Base-by-base conservation (phyloP, 108 stramenopile genomes). In the Skeletonema tropicum region DNA sequence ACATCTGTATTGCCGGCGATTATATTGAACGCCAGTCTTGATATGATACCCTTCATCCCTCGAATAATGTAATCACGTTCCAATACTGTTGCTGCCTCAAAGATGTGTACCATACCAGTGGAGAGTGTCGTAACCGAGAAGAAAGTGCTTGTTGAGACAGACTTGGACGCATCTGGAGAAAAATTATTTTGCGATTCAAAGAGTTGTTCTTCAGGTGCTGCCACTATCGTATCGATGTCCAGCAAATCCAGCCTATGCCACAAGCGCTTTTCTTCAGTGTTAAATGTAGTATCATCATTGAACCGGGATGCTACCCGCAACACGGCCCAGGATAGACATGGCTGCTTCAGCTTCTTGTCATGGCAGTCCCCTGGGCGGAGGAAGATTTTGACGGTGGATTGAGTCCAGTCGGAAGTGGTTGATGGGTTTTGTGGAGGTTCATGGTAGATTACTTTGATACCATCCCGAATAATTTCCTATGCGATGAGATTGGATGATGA, bases 71-170 rank as follows among this genome's bases (percentile, higher is more conserved):
- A 74, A 74, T 89, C 85, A 12, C 86, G 63, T 21, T 82, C 79
- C 19, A 68, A 66, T 12, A 66, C 46, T 6, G 84, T 67, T 7
- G 84, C 60, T 2, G 93, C 82, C 66, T 94, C 91, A 73, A 94
- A 91, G 25, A 91, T 71, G 42, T 91, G 66, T 1, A 91, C 85
- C 1, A 77, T 60, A n/a, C 93, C 93, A 36, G 71, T 59, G n/a
- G 65, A 65, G 21, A 75, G 71, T 55, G 87, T 74, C 0, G 90
- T 94, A n/a, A 94, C 76, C 19, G 93, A 83, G 57, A 91, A 90
- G 74, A 91, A 89, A 42, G 67, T 62, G 25, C 41, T 70, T 3
- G 74, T 36, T 3, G 41, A 7, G 12, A 42, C 29, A 0, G 77
- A 41, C 0, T 7, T 21, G 60, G 30, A 3, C 17, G 36, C 39